Base-by-base conservation (phyloP, 768 basidiomycete species). In the Kwoniella europaea region DNA sequence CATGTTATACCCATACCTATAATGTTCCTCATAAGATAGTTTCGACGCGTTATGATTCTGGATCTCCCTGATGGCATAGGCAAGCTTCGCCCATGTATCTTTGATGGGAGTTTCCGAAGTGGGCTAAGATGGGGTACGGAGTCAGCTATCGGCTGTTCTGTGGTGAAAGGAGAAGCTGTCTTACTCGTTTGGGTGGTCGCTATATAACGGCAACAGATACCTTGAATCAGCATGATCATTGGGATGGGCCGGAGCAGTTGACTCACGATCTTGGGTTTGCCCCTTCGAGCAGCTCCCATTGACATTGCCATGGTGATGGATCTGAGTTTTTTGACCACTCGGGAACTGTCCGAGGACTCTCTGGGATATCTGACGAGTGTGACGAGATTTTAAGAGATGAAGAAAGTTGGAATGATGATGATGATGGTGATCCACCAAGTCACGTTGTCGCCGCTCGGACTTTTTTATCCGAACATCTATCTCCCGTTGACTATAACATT, bases 1-100 rank as follows among this genome's bases (percentile, higher is more conserved):
- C 88, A 98, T 90, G 81, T 94, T 94, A 85, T 97, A 97, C 20
- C 91, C 93, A 82, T 91, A 94, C 54, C 96, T 88, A 82, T 97
- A 93, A 74, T 93, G 92, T 85, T 95, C 94, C 82, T 98, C 93
- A 75, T 91, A 95, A 22, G 91, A 92, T 43, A 99, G 88, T 76
- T 90, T 90, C 60, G 89, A 88, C 3, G 94, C 93, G 83, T 96
- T 93, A 84, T 96, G 93, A 76, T 92, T 91, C 82, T 96, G 93
- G 63, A 99, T 98, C 86, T 96, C 93, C 68, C 89, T 87, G 75
- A 99, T 95, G 73, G 98, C 97, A 71, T 87, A 86, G 12, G 92
- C 87, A 13, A 99, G 86, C 74, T 89, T 89, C 6, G 86, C 81
- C 93, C 94, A 97, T 54, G 91, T 94, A 74, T 92, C 90, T 54